Evolutionary conservation across 345 rosid genomes (phyloP), one percentile per base, ranked within the genome.

Genomic region (Geranium rotundifolium): DNA sequence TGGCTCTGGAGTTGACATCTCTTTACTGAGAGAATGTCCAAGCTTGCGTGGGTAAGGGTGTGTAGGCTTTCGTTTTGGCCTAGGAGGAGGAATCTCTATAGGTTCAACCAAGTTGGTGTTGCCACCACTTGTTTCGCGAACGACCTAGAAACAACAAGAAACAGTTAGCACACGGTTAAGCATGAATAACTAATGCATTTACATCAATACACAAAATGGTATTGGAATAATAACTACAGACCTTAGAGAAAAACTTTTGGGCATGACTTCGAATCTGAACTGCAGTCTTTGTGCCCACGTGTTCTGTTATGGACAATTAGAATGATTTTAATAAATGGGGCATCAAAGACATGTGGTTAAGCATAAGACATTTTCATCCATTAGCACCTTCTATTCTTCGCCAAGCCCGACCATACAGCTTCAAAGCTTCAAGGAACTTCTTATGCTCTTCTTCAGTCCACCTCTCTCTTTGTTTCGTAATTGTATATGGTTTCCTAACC

Each of bases 181-280:
- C 6, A 34, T 34, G 41, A 34, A 34, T 34, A 34, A 34, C 7
- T 34, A 34, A 8, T 34, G 41, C 41, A 23, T 23, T 23, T 23
- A 23, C 27, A 23, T 23, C 10, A 4, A 34, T 8, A 34, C 10
- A 34, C 10, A 8, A 34, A 34, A 34, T 34, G 6, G 41, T 34
- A 34, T 34, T 34, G 41, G 4, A 34, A 34, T 4, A 34, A 34
- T 5, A 1, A 34, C 41, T 34, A 34, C 55, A 70, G 57, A 90
- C 96, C 96, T 89, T 89, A 20, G 89, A 83, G 80, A 89, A 89
- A 69, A 84, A 84, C 69, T 89, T 89, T 83, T 89, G 96, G 74
- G 96, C 96, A 79, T 89, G 96, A 79, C 96, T 89, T 75, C 96
- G 87, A 67, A 89, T 89, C 80, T 89, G 95, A 68, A 89, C 91